Evolutionary conservation across 2,329 filamentous ascomycete species (phyloP), one percentile per base, ranked within the genome.

Genomic region (Fusarium devonianum): DNA sequence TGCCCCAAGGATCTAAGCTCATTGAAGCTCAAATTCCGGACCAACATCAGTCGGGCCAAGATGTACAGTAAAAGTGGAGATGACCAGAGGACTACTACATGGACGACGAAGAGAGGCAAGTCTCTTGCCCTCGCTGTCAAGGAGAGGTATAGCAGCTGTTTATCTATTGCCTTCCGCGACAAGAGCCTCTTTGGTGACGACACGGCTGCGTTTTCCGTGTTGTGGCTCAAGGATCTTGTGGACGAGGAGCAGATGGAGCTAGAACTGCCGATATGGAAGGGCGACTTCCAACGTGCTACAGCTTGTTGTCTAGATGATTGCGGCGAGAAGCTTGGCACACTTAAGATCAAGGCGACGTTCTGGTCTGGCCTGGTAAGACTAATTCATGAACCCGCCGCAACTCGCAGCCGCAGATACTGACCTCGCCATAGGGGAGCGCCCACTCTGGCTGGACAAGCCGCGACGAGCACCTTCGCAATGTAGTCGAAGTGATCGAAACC

Each of bases 221-320:
- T 89, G 2, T 90, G 87, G 87, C 75, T 90, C 13, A 82, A 84
- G 55, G 83, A 89, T n/a, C 74, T 91, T 0, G 72, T 78, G 0
- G 88, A 91, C 48, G 87, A 89, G 50, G 82, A 88, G 61, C 78
- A 85, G 41, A 73, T 77, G 32, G 82, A 78, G 1, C 61, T 88
- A 7, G 77, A 75, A 4, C 65, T 91, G 3, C 71, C 82, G 5
- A 79, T 91, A 3, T 91, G 85, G 83, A 86, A 84, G 64, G 85
- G 86, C 17, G 79, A 74, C 38, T 69, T 69, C 36, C 64, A 69
- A 21, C 67, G 71, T 8, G 87, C 58, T 74, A 85, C 66, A 69
- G 79, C 56, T 52, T 76, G 62, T 52, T 78, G 49, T 60, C 60
- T 65, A 53, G 71, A 67, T 55, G 73, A 50, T 35, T 78, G 79